Percentiles rank a stretch among this genome's conserved stretches.
phyloP scores from a whole-genome alignment of 2,329 filamentous ascomycete species.

The Teratosphaeria viscida region DNA sequence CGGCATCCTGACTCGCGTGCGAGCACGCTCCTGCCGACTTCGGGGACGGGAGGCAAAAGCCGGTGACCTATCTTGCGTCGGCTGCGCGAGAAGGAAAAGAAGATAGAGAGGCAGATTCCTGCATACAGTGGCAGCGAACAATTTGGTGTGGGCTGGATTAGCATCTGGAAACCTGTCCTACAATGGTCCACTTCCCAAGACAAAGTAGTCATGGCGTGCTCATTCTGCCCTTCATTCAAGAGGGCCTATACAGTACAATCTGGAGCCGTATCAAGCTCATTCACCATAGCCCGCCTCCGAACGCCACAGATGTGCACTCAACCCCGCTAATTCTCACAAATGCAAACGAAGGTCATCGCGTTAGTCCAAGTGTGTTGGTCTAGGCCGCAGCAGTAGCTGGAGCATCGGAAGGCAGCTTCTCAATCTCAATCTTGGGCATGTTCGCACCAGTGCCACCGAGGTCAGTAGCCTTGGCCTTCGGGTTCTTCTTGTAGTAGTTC shows the following conservation, averaged over 20 bases:
- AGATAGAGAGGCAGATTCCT: neutral
- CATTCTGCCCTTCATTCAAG: neutral
- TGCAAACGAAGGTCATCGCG: neutral
- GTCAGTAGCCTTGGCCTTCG: slow-evolving; percentile 61
- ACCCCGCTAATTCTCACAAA: slow-evolving; percentile 4
- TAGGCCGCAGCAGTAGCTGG: slow-evolving; percentile 8
- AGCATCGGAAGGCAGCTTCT: slow-evolving; percentile 35
- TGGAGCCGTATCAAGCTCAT: neutral
- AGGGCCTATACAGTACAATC: neutral
- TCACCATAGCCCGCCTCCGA: neutral
- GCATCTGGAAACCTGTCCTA: neutral
- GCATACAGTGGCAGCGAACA: neutral
- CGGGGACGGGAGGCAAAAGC: neutral
- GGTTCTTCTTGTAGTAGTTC: slow-evolving; percentile 88
- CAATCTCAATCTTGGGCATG: slow-evolving; percentile 55
- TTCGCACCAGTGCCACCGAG: slow-evolving; percentile 63
- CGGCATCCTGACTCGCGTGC: neutral
- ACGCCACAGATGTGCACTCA: neutral
- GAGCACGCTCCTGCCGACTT: neutral
- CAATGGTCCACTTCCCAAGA: too few species aligned
- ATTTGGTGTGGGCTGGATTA: too few species aligned
- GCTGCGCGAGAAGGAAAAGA: neutral
- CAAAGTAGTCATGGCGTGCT: neutral
- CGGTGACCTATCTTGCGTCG: neutral
- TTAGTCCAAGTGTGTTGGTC: neutral